Evolutionary conservation across 805 yeast species (phyloP), one percentile per base, ranked within the genome.

Genomic region (Hanseniaspora singularis): DNA sequence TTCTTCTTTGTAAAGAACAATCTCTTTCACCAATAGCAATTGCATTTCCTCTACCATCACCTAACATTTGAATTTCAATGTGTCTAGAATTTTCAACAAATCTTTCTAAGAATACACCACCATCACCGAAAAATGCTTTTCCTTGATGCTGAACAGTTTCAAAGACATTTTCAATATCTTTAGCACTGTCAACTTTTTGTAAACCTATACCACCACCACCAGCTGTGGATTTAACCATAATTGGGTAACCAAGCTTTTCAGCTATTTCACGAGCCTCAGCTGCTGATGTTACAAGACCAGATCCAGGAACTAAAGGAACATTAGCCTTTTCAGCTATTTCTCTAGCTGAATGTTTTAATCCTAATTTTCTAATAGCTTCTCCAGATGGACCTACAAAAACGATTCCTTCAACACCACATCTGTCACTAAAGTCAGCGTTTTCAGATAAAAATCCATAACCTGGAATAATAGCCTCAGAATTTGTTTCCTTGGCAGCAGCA

Each of bases 141-240:
- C 96, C 98, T 65, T 87, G 96, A 65, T 87, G 96, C 60, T 85
- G 81, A 37, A 92, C 97, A 9, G 95, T 80, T 57, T 76, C 82
- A 64, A 86, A 89, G 12, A 88, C 94, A 51, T 81, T 68, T 65
- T 77, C 84, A 52, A 92, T 77, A 51, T 92, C 96, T 16, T 63
- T 77, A 54, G 75, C 83, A 30, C 77, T 72, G 57, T 88, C 95
- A 50, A 88, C 96, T 60, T 87, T 83, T 64, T 89, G 96, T 55
- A 89, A 69, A 53, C 98, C 98, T 58, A 92, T 92, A 66, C 98
- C 98, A 64, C 98, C 98, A 59, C 98, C 98, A 61, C 98, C 98
- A 22, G 97, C 97, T 51, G 98, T 92, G 22, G 95, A 82, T 65
- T 89, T 89, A 42, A 92, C 84, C 97, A 89, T 89, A 28, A 89